Evolutionary conservation across 2,329 filamentous ascomycete species (phyloP), one percentile per base, ranked within the genome.

Genomic region (Diaporthe citriasiana): DNA sequence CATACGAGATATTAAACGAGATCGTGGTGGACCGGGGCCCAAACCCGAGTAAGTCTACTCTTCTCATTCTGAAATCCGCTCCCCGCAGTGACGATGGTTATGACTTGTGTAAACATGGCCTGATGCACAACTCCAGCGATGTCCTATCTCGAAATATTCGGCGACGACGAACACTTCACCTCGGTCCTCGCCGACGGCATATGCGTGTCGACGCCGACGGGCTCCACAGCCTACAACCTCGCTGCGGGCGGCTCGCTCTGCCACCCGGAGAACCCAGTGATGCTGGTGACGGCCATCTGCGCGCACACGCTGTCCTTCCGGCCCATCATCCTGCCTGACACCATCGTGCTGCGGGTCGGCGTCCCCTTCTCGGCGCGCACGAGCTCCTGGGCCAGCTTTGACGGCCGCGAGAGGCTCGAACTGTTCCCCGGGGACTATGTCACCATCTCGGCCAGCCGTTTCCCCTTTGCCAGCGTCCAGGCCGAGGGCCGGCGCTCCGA

Each of bases 361-460:
- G 95, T 98, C n/a, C 97, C 97, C 0, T 98, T 98, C 82, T 93
- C 97, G 82, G 94, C 95, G 12, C 89, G 97, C 66, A 95, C 95
- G 6, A 93, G 91, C 78, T 95, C 93, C 53, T 99, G 97, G 96
- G 97, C 95, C n/a, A 97, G 95, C 82, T 99, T 99, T 81, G 97
- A 99, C 83, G 97, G 97, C 1, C 90, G 95, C 75, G 95, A 98
- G 86, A 91, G 95, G 84, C 85, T 94, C n/a, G 94, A 97, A 84
- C 87, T 97, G 50, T 82, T 85, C 65, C 93, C 93, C 0, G 94
- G 94, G 22, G 94, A 97, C 83, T 97, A 97, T 81, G 93, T 96
- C 7, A 96, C 94, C 1, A 93, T 97, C 75, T 94, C 93, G 77
- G 94, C 94, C 3, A 94, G 92, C 77, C 85, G 94, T 53, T 96